Base-by-base conservation (phyloP, 345 rosid species). In the Passiflora organensis region DNA sequence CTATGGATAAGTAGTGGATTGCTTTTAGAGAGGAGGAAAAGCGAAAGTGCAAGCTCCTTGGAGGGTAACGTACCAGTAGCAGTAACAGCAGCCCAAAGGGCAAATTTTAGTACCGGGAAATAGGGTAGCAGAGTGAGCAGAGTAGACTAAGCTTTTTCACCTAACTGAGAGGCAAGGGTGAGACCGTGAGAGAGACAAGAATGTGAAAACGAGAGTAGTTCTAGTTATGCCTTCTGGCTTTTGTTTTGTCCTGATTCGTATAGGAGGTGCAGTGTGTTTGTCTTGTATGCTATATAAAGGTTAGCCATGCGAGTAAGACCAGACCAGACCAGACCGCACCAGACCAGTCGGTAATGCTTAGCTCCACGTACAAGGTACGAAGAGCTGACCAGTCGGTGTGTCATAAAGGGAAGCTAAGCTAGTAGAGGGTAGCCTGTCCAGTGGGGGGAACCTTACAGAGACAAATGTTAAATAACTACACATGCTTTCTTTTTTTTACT, bases 231-330 rank as follows among this genome's bases (percentile, higher is more conserved):
- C n/a, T n/a, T 28, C 6, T 48, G 34, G 57, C 66, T 68, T 61
- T 59, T 43, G 21, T 34, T 58, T 58, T 59, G 69, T 48, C 55
- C 44, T 39, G 43, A 51, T 52, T 54, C 5, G 28, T 13, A 34
- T 32, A 34, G 49, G 32, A 10, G 9, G 16, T 13, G 6, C 22
- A 8, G 41, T 6, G 18, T 32, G 36, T 32, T n/a, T n/a, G n/a
- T n/a, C n/a, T n/a, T n/a, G n/a, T n/a, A n/a, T n/a, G n/a, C n/a
- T n/a, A n/a, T n/a, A n/a, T 62, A 69, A 71, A 68, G 81, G 63
- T 66, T 39, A 58, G 74, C 64, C 78, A 73, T 77, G 81, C 72
- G 34, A 28, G 34, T 28, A 75, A 63, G 32, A 17, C 56, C 75
- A 72, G 72, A 28, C 34, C 34, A 28, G 34, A 2, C 24, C 67